Conservation (phyloP, 163 green algal species). For the Coccomyxa subellipsoidea region DNA sequence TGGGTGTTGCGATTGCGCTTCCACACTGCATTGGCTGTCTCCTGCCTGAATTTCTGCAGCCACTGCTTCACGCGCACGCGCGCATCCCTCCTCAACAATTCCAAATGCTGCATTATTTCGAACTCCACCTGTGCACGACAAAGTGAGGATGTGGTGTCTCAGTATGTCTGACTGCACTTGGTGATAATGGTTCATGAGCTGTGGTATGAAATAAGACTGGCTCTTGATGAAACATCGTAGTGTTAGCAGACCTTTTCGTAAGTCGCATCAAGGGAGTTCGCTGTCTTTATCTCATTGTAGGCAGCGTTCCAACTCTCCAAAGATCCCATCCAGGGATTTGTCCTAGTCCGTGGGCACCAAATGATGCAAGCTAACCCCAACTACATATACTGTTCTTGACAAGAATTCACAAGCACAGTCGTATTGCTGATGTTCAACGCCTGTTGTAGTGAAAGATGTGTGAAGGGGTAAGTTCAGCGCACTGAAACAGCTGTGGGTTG, state of each 20-base stretch:
- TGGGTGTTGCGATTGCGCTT: constrained; percentile 58
- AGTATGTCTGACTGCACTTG: background rate
- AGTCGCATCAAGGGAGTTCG: background rate
- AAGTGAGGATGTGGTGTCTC: background rate
- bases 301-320: background rate
- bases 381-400: too few species aligned
- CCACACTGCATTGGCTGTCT: constrained; percentile 49
- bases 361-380: too few species aligned
- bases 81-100: constrained; percentile 33
- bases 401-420: too few species aligned
- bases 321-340: background rate
- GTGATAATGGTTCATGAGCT: background rate
- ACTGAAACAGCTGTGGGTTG: too few species aligned
- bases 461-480: too few species aligned
- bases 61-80: constrained; percentile 40
- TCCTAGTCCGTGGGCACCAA: too few species aligned
- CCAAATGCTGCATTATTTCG: constrained; percentile 24
- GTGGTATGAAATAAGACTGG: too few species aligned
- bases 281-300: background rate
- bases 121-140: constrained; percentile 13
- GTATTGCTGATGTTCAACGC: too few species aligned
- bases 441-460: too few species aligned
- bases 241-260: background rate
- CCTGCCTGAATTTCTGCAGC: constrained; percentile 42
- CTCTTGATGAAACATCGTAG: background rate